These are phyloP conservation scores for Tricholoma hemisulphureum DNA, from an alignment of 768 basidiomycete genomes.

Conservation along the genomic window DNA sequence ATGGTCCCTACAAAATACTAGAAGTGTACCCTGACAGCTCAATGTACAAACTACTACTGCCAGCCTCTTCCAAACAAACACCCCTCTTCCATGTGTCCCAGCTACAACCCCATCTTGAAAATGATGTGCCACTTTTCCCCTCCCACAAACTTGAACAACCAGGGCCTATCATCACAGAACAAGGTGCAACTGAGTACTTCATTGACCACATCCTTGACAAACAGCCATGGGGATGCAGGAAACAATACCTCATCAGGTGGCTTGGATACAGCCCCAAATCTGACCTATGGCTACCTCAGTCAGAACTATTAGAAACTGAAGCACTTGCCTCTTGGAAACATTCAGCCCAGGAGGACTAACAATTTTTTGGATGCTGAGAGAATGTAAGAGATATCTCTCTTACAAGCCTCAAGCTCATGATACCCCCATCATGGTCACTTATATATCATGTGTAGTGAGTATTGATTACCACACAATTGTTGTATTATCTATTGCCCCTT, in stretches of 20 bases:
- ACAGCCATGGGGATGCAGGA: slow-evolving; percentile 21
- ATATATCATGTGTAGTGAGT: no score
- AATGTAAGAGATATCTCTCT: no score
- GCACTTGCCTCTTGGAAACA: slow-evolving; percentile 18
- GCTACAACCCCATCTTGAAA: slow-evolving; percentile 22
- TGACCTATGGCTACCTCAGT: slow-evolving; percentile 25
- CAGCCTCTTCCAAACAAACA: no score
- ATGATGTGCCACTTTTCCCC: slow-evolving; percentile 30
- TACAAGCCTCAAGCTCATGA: no score
- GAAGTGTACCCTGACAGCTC: no score
- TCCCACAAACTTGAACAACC: neutral
- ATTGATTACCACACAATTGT: no score
- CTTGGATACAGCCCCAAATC: slow-evolving; percentile 24
- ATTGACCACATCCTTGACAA: slow-evolving; percentile 30
- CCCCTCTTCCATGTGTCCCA: slow-evolving; percentile 13
- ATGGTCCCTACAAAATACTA: no score
- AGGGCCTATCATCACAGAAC: neutral
- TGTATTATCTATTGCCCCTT: no score
- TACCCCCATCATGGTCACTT: no score
- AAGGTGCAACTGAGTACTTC: neutral
- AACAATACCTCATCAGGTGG: slow-evolving; percentile 32
- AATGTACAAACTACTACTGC: no score
- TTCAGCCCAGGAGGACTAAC: no score
- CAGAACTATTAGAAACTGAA: slow-evolving; percentile 19
- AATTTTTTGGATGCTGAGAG: no score